Evolutionary conservation across 306 rosid species (phyloP).

Genomic region (Delonix regia): DNA sequence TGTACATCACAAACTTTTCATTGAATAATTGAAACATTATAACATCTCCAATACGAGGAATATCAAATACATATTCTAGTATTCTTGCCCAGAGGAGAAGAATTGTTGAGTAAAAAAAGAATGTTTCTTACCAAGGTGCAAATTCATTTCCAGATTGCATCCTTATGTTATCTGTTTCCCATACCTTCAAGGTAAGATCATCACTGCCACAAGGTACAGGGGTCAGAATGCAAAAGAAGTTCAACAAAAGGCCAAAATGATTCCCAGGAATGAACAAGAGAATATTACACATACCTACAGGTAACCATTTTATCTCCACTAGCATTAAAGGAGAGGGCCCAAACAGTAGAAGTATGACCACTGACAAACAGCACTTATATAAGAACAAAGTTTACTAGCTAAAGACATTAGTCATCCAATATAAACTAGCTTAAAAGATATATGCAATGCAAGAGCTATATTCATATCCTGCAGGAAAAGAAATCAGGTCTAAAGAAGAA

Average conservation of each 20-base stretch:
- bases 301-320: slow-evolving; percentile 91
- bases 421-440: slow-evolving; percentile 14
- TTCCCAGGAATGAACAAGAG: slow-evolving; percentile 22
- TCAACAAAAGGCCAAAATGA: slow-evolving; percentile 29
- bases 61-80: slow-evolving; percentile 8
- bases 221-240: slow-evolving; percentile 30
- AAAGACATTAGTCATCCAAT: slow-evolving; percentile 8
- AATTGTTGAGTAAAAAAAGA: neutral
- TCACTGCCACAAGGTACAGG: slow-evolving; percentile 58
- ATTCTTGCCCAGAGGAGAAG: slow-evolving; percentile 2
- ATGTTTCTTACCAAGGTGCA: slow-evolving; percentile 76
- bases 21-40: neutral
- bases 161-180: slow-evolving; percentile 67
- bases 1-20: neutral
- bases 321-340: slow-evolving; percentile 86
- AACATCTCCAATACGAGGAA: neutral
- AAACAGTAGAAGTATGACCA: slow-evolving; percentile 90
- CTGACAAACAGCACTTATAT: slow-evolving; percentile 46
- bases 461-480: neutral
- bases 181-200: slow-evolving; percentile 86
- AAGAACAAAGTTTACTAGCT: slow-evolving; percentile 3
- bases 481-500: neutral
- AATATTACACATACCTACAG: slow-evolving; percentile 64
- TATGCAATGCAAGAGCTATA: neutral
- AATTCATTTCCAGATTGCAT: slow-evolving; percentile 64